phyloP scores from a whole-genome alignment of 2,329 filamentous ascomycete genomes.

The Cladophialophora yegresii region DNA sequence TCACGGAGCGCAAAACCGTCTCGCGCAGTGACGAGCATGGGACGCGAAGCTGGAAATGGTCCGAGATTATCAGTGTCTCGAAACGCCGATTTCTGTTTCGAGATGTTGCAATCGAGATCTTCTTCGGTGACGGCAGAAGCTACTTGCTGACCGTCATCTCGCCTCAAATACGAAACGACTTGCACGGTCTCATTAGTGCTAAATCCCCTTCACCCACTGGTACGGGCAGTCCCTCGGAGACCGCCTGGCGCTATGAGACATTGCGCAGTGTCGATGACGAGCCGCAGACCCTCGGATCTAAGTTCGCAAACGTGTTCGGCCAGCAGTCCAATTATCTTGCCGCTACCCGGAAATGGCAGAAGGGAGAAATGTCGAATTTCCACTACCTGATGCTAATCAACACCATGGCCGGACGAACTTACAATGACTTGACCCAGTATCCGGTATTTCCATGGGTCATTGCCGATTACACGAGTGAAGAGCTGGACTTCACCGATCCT shows the following conservation, averaged over 20 bases:
- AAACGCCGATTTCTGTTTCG: conserved; percentile 94
- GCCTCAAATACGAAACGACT: conserved; percentile 70
- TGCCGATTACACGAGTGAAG: conserved; percentile 91
- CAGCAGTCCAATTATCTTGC: conserved; percentile 77
- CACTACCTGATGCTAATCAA: conserved; percentile 99
- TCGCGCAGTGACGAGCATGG: conserved; percentile 67
- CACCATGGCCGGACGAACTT: conserved; percentile 92
- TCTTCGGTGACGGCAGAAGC: conserved; percentile 94
- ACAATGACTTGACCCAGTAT: conserved; percentile 97
- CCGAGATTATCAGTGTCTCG: conserved; percentile 89
- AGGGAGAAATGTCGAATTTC: conserved; percentile 96
- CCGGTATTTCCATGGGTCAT: conserved; percentile 97
- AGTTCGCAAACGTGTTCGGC: conserved; percentile 90
- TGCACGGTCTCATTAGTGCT: conserved; percentile 72
- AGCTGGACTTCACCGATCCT: conserved; percentile 82
- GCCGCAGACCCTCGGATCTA: conserved; percentile 73
- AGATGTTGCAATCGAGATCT: conserved; percentile 94
- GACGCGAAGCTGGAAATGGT: conserved; percentile 89
- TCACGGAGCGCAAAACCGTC: conserved; percentile 57
- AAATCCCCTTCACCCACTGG: conserved; percentile 63
- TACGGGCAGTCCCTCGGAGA: conserved; percentile 77
- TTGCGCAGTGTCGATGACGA: conserved; percentile 68
- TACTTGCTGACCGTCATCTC: conserved; percentile 87
- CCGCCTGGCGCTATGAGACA: conserved; percentile 87
- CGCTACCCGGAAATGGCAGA: conserved; percentile 84